Percentiles rank a stretch among this genome's conserved stretches.
Evolutionary conservation across 306 rosid species (phyloP).

Genomic region (Citrullus mucosospermus): DNA sequence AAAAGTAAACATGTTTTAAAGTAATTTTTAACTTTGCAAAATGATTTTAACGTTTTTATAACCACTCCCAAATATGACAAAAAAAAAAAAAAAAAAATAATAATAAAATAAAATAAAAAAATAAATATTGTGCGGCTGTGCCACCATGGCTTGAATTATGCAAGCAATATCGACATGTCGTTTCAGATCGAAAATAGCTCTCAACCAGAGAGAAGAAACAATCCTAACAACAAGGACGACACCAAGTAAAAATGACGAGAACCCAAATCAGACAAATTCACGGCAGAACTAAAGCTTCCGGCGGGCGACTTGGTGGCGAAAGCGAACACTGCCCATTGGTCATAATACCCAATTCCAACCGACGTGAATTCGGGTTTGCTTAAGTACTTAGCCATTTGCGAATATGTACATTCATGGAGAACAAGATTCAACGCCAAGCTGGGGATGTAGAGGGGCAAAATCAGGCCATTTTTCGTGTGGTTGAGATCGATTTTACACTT

Average conservation of each 20-base stretch:
- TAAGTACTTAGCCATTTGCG: neutral
- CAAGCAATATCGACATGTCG: neutral
- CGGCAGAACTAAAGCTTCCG: neutral
- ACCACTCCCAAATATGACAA: too few relatives aligned
- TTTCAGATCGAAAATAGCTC: neutral
- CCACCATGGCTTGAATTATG: neutral
- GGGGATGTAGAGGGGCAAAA: neutral
- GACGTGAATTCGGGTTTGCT: constrained; percentile 2
- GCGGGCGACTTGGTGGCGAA: neutral
- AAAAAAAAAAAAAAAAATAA: too few relatives aligned
- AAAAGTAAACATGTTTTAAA: too few relatives aligned
- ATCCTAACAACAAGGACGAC: neutral
- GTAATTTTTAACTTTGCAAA: too few relatives aligned
- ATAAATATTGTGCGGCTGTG: neutral
- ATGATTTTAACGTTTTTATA: too few relatives aligned
- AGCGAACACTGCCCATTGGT: neutral
- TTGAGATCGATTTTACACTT: neutral
- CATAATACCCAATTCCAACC: neutral
- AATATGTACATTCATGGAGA: neutral
- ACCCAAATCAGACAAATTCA: neutral
- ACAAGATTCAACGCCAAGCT: neutral
- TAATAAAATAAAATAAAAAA: too few relatives aligned
- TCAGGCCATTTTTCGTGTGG: neutral
- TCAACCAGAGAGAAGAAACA: neutral
- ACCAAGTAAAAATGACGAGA: neutral